Conservation (phyloP, 768 basidiomycete species). For the Lactarius sp. region DNA sequence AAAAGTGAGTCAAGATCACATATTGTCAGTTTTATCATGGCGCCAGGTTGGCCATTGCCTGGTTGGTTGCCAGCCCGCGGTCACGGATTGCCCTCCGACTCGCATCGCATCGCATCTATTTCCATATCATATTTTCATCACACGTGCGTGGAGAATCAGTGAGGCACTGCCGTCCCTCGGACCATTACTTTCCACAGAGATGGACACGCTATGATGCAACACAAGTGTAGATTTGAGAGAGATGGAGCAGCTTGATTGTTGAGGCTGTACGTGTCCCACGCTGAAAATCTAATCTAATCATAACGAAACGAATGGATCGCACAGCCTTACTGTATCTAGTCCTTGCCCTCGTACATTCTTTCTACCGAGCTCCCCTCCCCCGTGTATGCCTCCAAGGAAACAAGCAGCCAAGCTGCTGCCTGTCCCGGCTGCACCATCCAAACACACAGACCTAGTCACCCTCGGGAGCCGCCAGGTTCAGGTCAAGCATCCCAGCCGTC, state of each 20-base stretch:
- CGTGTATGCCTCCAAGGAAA: slow-evolving; percentile 27
- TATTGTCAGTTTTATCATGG: background rate
- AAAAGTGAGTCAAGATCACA: background rate
- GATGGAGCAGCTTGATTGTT: too few species aligned
- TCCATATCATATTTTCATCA: too few species aligned
- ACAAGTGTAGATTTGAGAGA: too few species aligned
- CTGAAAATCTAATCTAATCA: background rate
- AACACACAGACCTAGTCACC: slow-evolving; percentile 42
- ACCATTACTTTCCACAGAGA: too few species aligned
- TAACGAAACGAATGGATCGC: background rate
- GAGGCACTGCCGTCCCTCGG: too few species aligned
- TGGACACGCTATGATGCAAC: too few species aligned
- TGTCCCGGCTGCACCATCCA: slow-evolving; percentile 7
- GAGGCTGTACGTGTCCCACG: too few species aligned
- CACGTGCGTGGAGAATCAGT: too few species aligned
- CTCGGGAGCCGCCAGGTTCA: slow-evolving; percentile 52
- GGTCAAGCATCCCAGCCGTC: slow-evolving; percentile 34
- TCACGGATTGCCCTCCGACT: too few species aligned
- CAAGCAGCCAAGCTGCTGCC: background rate
- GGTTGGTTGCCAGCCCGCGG: background rate
- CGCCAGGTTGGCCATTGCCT: background rate
- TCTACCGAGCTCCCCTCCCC: background rate
- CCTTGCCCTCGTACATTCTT: background rate
- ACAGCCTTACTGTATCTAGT: slow-evolving; percentile 4
- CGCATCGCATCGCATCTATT: too few species aligned